These are phyloP conservation scores for Talinum fruticosum DNA, from an alignment of 148 eudicot species.

Conservation along the genomic window DNA sequence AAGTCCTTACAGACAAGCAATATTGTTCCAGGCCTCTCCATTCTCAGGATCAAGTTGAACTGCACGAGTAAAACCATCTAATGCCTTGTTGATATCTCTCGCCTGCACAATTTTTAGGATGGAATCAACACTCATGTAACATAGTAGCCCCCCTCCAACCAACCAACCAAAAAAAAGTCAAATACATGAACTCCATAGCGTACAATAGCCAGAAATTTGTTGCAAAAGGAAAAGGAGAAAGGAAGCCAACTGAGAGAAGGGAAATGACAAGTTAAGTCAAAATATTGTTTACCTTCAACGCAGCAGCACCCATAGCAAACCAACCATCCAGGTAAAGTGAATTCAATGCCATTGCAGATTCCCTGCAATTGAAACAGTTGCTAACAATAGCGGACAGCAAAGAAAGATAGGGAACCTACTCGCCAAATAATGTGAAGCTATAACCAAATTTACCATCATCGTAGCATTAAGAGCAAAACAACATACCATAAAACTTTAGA, in stretches of 20 bases:
- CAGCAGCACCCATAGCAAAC: constrained; percentile 99
- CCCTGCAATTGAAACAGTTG: constrained; percentile 45
- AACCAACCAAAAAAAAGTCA: not conserved
- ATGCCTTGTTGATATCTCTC: constrained; percentile 73
- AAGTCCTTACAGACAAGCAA: constrained; percentile 79
- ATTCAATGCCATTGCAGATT: constrained; percentile 84
- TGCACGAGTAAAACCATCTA: constrained; percentile 85
- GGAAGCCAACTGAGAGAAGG: not conserved
- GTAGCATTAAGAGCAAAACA: not conserved
- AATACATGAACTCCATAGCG: constrained; percentile 1
- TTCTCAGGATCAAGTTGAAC: constrained; percentile 96
- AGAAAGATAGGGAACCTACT: not conserved
- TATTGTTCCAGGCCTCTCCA: constrained; percentile 99
- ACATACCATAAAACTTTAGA: constrained; percentile 65
- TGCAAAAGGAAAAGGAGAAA: not conserved
- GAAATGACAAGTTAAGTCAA: not conserved
- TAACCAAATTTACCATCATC: not conserved
- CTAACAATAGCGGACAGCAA: not conserved
- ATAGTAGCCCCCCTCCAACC: too few relatives aligned
- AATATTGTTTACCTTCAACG: constrained; percentile 57
- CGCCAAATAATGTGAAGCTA: not conserved
- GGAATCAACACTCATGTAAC: too few relatives aligned
- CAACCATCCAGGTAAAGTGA: constrained; percentile 94
- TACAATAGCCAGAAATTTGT: not conserved
- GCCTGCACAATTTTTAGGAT: constrained; percentile 45